Evolutionary conservation across 305 asterid species (phyloP).

Genomic region (Fraxinus sp.): DNA sequence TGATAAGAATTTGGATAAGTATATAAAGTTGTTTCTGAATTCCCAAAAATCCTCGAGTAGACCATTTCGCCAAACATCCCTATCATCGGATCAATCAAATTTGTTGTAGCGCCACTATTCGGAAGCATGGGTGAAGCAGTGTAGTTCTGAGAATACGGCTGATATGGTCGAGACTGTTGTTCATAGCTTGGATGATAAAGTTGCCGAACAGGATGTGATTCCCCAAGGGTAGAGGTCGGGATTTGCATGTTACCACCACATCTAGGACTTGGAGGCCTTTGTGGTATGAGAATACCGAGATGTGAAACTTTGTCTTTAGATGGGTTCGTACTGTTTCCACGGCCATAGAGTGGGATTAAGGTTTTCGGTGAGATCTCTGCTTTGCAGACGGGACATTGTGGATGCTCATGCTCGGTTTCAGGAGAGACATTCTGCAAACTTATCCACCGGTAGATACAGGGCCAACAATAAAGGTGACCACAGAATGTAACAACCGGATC

Average conservation of each 20-base stretch:
- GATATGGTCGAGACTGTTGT: constrained; percentile 11
- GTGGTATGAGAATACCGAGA: constrained; percentile 39
- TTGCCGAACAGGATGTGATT: constrained; percentile 27
- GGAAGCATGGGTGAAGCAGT: constrained; percentile 23
- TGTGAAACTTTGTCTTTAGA: constrained; percentile 27
- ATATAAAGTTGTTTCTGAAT: constrained; percentile 37
- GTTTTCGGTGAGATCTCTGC: constrained; percentile 46
- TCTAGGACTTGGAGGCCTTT: constrained; percentile 53
- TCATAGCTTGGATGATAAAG: constrained; percentile 26
- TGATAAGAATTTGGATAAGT: constrained; percentile 47
- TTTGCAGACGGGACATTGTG: constrained; percentile 81
- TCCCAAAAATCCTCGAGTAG: constrained; percentile 57
- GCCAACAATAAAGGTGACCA: constrained; percentile 93
- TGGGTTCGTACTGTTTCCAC: constrained; percentile 38
- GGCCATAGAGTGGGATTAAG: constrained; percentile 70
- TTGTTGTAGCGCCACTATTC: constrained; percentile 31
- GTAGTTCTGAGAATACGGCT: constrained; percentile 2
- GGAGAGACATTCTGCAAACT: constrained; percentile 25
- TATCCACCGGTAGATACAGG: constrained; percentile 81
- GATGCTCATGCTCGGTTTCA: constrained; percentile 29
- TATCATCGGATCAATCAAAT: constrained; percentile 42
- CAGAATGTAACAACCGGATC: not conserved
- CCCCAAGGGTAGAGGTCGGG: constrained; percentile 4
- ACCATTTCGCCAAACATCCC: constrained; percentile 75
- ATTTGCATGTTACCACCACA: constrained; percentile 6